A percentile compares a stretch with the other conserved stretches of the same genome.
These are phyloP conservation scores for Articulospora tetracladia DNA, from an alignment of 495 filamentous ascomycete genomes.

Conservation along the genomic window DNA sequence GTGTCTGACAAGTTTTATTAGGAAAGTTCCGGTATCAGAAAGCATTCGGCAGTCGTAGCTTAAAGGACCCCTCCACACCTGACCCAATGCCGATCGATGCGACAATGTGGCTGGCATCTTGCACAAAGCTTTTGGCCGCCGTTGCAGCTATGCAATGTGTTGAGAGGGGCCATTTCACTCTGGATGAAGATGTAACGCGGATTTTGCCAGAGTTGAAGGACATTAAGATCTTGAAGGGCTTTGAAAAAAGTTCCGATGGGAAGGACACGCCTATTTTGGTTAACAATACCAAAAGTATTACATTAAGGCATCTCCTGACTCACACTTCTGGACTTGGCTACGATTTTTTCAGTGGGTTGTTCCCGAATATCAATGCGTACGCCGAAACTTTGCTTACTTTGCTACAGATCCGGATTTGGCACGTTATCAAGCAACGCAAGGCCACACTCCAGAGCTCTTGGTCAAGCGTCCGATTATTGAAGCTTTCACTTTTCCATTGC, in stretches of 20 bases:
- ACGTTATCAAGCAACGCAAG: background rate
- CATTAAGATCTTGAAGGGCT: conserved; percentile 19
- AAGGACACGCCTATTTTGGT: conserved; percentile 31
- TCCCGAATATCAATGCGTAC: background rate
- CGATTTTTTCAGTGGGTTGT: background rate
- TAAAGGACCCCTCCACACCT: conserved; percentile 4
- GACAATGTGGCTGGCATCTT: conserved; percentile 37
- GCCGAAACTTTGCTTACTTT: background rate
- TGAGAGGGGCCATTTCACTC: conserved; percentile 45
- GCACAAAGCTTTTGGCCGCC: conserved; percentile 45
- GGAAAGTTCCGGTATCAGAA: conserved; percentile 7
- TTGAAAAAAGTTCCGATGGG: conserved; percentile 25
- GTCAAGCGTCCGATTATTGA: background rate
- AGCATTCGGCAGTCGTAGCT: conserved; percentile 16
- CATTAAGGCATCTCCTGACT: conserved; percentile 18
- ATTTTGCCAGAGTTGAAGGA: conserved; percentile 29
- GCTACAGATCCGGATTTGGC: background rate
- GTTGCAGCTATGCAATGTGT: conserved; percentile 59
- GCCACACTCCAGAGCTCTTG: background rate
- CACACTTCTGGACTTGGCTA: conserved; percentile 17
- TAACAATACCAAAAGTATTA: conserved; percentile 9
- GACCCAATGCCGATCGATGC: conserved; percentile 10
- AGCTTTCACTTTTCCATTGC: conserved; percentile 32
- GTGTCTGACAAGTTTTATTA: background rate
- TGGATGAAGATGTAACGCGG: conserved; percentile 18